These are phyloP conservation scores for Porpolomopsis calyptriformis DNA, from an alignment of 768 basidiomycete species.

Conservation along the genomic window DNA sequence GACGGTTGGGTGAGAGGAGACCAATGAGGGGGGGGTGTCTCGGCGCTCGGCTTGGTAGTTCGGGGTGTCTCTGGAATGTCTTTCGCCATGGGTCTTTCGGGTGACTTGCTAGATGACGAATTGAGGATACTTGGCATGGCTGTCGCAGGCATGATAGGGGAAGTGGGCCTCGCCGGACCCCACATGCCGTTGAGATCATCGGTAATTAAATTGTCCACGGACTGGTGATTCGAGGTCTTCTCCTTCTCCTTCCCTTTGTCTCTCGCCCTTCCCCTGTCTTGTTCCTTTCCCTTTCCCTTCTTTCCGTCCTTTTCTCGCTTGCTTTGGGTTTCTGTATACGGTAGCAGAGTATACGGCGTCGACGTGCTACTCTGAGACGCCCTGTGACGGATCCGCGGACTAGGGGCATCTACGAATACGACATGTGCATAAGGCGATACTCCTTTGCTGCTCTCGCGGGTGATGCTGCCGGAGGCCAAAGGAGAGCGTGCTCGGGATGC, in stretches of 20 bases:
- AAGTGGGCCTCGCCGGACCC: too few relatives aligned
- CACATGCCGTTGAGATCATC: background rate
- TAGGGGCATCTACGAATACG: slow-evolving; percentile 3
- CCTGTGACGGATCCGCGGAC: slow-evolving; percentile 6
- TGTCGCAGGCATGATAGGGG: too few relatives aligned
- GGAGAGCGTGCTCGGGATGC: slow-evolving; percentile 45
- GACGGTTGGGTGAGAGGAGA: too few relatives aligned
- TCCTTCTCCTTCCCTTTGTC: slow-evolving; percentile 21
- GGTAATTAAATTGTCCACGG: slow-evolving; percentile 5
- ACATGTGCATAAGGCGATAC: slow-evolving; percentile 13
- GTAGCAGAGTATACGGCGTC: slow-evolving; percentile 10
- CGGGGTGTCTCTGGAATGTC: too few relatives aligned
- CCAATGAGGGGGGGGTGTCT: too few relatives aligned
- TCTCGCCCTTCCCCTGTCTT: slow-evolving; percentile 13
- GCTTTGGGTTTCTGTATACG: slow-evolving; percentile 12
- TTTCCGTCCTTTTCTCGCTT: slow-evolving; percentile 12
- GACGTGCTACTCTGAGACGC: slow-evolving; percentile 6
- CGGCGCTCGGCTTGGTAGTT: too few relatives aligned
- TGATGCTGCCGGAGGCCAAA: slow-evolving; percentile 17
- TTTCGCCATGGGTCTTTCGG: too few relatives aligned
- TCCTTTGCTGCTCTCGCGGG: slow-evolving; percentile 17
- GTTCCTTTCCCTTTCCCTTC: slow-evolving; percentile 17
- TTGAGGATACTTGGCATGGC: too few relatives aligned
- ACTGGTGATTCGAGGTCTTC: slow-evolving; percentile 25
- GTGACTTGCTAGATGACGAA: too few relatives aligned